These are phyloP conservation scores for Aspergillus brunneoviolaceus DNA, from an alignment of 2,329 filamentous ascomycete genomes.

Conservation along the genomic window DNA sequence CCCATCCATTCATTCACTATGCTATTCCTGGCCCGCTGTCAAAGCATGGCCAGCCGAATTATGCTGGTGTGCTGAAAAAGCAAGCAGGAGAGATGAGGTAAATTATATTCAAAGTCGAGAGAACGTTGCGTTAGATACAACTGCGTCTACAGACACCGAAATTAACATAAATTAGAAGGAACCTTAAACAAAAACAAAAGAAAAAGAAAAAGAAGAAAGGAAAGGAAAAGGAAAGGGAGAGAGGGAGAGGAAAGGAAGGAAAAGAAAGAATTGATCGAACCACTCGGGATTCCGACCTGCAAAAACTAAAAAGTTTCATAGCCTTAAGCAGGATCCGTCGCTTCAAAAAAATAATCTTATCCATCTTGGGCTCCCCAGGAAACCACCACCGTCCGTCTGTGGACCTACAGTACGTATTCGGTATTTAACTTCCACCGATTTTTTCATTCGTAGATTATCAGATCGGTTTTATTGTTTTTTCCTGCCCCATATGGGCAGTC, in stretches of 20 bases:
- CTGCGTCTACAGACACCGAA: too few relatives aligned
- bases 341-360: conserved; percentile 1
- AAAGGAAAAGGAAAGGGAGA: background rate
- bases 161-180: too few relatives aligned
- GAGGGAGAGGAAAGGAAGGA: background rate
- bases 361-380: background rate
- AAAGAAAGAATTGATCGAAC: background rate
- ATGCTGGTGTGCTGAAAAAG: conserved; percentile 1
- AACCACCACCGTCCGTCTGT: background rate
- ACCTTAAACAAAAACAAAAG: background rate
- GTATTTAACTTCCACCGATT: background rate
- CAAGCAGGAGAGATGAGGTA: background rate
- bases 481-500: background rate
- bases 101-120: too few relatives aligned
- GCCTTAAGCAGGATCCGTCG: conserved; percentile 13
- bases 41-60: conserved; percentile 13
- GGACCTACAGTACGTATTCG: background rate
- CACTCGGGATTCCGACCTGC: too few relatives aligned
- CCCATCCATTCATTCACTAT: background rate
- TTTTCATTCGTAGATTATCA: background rate
- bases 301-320: background rate
- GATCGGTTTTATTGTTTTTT: background rate
- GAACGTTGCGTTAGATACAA: too few relatives aligned
- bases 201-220: background rate
- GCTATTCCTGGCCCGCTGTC: conserved; percentile 20